Evolutionary conservation across 1,139 yeast genomes (phyloP).

Genomic region (Taphrina flavorubra): DNA sequence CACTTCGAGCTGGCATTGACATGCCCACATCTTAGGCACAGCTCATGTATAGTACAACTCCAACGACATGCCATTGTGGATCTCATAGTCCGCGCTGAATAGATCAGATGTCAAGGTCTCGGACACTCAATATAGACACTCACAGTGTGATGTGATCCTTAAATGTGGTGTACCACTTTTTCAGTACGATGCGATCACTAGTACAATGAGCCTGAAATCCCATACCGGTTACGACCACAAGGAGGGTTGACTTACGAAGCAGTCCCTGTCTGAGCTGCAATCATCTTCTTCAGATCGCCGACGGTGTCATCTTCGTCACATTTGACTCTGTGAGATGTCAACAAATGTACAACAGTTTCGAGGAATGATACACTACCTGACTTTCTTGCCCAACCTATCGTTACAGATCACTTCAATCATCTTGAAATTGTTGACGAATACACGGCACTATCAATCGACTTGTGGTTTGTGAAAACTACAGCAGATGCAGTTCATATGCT

Average conservation of each 20-base stretch:
- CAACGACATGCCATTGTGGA: constrained; percentile 84
- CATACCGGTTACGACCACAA: no score
- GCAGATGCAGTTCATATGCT: no score
- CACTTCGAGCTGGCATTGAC: no score
- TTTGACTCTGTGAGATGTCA: constrained; percentile 43
- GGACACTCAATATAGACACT: background rate
- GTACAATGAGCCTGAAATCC: background rate
- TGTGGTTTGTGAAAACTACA: no score
- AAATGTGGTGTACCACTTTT: constrained; percentile 62
- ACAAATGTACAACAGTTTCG: background rate
- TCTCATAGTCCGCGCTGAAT: constrained; percentile 78
- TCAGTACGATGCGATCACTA: constrained; percentile 38
- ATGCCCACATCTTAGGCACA: background rate
- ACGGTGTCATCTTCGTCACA: constrained; percentile 83
- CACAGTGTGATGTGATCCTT: constrained; percentile 82
- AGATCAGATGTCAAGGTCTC: background rate
- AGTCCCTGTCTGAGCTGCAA: constrained; percentile 83
- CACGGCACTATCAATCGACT: background rate
- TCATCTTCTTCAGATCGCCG: constrained; percentile 87
- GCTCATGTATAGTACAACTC: constrained; percentile 63
- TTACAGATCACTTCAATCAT: constrained; percentile 42
- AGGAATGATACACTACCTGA: constrained; percentile 65
- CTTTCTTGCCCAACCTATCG: constrained; percentile 78
- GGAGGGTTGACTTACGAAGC: constrained; percentile 48
- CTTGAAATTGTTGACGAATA: no score